phyloP scores from a whole-genome alignment of 805 yeast species.

The Zygotorulaspora danielsina region DNA sequence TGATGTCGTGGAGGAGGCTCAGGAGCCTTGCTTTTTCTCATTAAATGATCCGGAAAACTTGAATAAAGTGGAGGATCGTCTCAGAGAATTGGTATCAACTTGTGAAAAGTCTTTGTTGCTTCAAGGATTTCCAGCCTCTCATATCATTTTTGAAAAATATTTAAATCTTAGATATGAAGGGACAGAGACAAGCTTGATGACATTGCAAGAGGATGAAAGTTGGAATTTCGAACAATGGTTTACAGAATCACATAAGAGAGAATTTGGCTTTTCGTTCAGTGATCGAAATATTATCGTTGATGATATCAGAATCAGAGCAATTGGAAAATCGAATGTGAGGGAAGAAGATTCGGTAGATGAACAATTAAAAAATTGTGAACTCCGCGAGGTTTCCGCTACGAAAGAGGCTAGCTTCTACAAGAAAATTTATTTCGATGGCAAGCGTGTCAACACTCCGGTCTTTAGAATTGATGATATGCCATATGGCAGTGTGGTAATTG shows the following conservation, averaged over 20 bases:
- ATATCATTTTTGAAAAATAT: constrained; percentile 55
- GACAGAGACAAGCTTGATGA: constrained; percentile 83
- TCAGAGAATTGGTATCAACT: constrained; percentile 41
- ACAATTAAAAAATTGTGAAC: constrained; percentile 43
- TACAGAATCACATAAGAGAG: constrained; percentile 54
- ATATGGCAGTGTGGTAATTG: constrained; percentile 50
- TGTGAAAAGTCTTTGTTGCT: constrained; percentile 40
- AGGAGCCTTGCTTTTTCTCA: constrained; percentile 59
- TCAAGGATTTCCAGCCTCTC: constrained; percentile 52
- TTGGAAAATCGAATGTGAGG: constrained; percentile 53
- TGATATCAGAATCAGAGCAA: constrained; percentile 69
- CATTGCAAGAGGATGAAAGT: constrained; percentile 34
- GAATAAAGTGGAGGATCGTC: constrained; percentile 40
- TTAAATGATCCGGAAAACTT: constrained; percentile 35
- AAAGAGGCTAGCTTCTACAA: constrained; percentile 37
- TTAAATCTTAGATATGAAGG: constrained; percentile 81
- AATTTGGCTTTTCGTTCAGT: constrained; percentile 66
- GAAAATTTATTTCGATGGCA: constrained; percentile 54
- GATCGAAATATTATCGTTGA: constrained; percentile 59
- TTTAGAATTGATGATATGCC: constrained; percentile 51
- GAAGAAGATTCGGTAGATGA: constrained; percentile 45
- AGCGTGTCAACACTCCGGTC: constrained; percentile 48
- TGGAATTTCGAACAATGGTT: constrained; percentile 42
- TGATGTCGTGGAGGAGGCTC: constrained; percentile 76
- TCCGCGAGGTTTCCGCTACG: constrained; percentile 22